Percentiles rank a stretch among this genome's conserved stretches.
Evolutionary conservation across 2,329 filamentous ascomycete species (phyloP).

Genomic region (Microascus cirrosus): DNA sequence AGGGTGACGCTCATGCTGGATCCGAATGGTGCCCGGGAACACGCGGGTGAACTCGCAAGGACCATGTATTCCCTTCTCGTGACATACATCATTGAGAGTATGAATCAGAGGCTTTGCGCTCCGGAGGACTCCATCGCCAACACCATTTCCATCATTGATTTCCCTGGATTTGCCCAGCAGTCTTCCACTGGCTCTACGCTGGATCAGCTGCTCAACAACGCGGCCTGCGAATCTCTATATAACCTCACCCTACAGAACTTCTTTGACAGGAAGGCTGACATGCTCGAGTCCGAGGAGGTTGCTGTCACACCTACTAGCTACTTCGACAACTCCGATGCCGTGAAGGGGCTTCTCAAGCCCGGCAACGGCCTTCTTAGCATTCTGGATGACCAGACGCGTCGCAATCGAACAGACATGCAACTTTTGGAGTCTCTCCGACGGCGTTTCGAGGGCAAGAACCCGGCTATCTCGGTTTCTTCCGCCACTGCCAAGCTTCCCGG

Average conservation of each 20-base stretch:
- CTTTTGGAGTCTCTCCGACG: conserved; percentile 84
- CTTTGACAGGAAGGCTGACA: conserved; percentile 87
- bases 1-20: conserved; percentile 98
- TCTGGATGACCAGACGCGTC: conserved; percentile 86
- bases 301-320: conserved; percentile 85
- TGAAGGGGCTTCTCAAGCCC: conserved; percentile 80
- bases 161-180: conserved; percentile 85
- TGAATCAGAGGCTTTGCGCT: conserved; percentile 84
- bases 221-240: conserved; percentile 83
- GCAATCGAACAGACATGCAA: conserved; percentile 79
- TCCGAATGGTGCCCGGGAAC: conserved; percentile 75
- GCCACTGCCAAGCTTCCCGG: conserved; percentile 69
- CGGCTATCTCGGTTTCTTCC: conserved; percentile 70
- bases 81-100: conserved; percentile 83
- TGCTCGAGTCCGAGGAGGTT: conserved; percentile 90
- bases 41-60: conserved; percentile 86
- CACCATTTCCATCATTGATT: conserved; percentile 90
- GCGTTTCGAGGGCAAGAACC: conserved; percentile 90
- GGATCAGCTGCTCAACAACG: conserved; percentile 91
- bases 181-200: conserved; percentile 73
- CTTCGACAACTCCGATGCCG: conserved; percentile 93
- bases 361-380: conserved; percentile 91
- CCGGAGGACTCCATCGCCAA: conserved; percentile 82
- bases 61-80: conserved; percentile 91
- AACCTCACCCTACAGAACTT: conserved; percentile 92